Evolutionary conservation across 1,284 basidiomycete genomes (phyloP), one percentile per base, ranked within the genome.

Genomic region (Sanguinoderma infundibulare): DNA sequence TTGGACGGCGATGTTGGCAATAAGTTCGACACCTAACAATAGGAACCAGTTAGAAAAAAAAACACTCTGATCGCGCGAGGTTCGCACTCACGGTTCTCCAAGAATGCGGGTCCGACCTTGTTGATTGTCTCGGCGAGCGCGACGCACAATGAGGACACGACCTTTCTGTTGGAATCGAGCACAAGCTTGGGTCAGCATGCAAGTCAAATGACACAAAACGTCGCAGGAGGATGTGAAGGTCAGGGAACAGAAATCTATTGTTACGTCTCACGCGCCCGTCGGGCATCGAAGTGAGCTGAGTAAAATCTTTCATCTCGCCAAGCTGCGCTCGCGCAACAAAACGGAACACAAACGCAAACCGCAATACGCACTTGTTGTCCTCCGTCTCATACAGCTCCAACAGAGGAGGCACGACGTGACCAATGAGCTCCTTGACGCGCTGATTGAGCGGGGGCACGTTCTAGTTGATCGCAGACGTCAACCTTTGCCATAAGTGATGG

Each of bases 361-460:
- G 60, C 22, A 58, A 52, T 50, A 89, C 96, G 83, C 73, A 98
- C 96, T 98, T 96, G 82, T 98, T 96, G 73, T 99, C 98, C 78
- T 99, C 97, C 9, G 90, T 89, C 74, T 93, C 90, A 80, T 95
- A 98, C 84, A 96, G 90, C 63, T 96, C 93, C 67, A 98, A 77
- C 46, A 99, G 83, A 49, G 87, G 83, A 9, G 86, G 86, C 50
- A 98, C 77, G 55, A 91, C 85, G 67, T 92, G 89, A 30, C 86
- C 83, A 62, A 95, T 88, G 49, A 99, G 85, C 70, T 95, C 89
- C 72, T 88, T 89, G 64, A 98, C 94, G 61, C 89, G 89, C 40
- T 81, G 78, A 67, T 92, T 87, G 61, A 98, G 79, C 46, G 91
- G 87, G 20, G 55, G 59, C 64, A 51, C n/a, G 61, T 70, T 56